Evolutionary conservation across 1,284 basidiomycete genomes (phyloP), one percentile per base, ranked within the genome.

Genomic region (Calocybe gambosa): DNA sequence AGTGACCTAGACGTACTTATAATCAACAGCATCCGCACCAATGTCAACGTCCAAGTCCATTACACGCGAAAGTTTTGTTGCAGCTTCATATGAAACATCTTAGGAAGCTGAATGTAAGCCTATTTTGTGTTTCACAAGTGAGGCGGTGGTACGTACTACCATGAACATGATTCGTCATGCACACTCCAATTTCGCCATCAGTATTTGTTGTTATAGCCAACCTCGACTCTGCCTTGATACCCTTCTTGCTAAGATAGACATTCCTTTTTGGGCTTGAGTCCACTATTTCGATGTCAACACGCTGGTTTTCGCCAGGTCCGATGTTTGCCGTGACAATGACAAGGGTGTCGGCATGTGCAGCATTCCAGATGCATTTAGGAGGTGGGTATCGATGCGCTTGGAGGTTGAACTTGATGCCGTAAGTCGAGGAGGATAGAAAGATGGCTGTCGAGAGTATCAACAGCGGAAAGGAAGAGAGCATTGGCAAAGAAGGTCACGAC

Each of bases 11-110:
- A 31, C 39, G 19, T 61, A 93, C 91, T 98, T 98, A 77, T 99
- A 99, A 68, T 99, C 96, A 34, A 98, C 86, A 0, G 96, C 96
- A 59, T 99, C 95, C 15, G 95, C 94, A 39, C 95, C 95, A 65
- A 99, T 95, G 62, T 99, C 96, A 35, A 98, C 83, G 62, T 99
- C 95, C 45, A 99, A 70, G 70, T 99, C 95, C 53, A 99, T 70
- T 18, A 85, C 77, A 26, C 89, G 76, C 26, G 73, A 68, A 48
- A 78, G 70, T 48, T 76, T 75, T 16, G 67, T 59, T 4, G 69
- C 67, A 31, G 77, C 69, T 26, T 71, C 66, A 25, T 65, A 62
- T 2, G 73, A 63, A 16, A 76, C 67, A 47, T 72, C 77, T 78
- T 36, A 45, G 39, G 25, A 33, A 28, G 18, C 20, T 31, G 15